Evolutionary conservation across 805 yeast species (phyloP).

Genomic region (Debaryomyces tyrocola): DNA sequence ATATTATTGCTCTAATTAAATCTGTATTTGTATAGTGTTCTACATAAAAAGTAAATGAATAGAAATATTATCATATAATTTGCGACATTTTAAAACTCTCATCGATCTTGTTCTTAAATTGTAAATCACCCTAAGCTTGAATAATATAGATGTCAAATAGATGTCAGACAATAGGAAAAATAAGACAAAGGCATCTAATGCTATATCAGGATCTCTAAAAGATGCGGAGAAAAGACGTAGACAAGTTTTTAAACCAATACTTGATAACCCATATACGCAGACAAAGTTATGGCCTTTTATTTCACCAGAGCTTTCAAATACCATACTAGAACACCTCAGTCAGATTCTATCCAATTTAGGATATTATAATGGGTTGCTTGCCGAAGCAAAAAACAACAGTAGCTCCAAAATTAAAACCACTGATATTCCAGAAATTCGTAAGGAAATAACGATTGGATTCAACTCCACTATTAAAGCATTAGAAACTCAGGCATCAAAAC

Average conservation of each 20-base stretch:
- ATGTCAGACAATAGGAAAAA: neutral
- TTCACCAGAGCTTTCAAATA: slow-evolving; percentile 35
- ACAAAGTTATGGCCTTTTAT: slow-evolving; percentile 42
- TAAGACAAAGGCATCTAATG: slow-evolving; percentile 5
- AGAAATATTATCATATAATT: neutral
- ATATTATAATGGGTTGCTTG: slow-evolving; percentile 18
- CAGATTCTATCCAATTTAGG: slow-evolving; percentile 33
- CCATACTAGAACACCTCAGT: slow-evolving; percentile 37
- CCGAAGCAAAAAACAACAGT: slow-evolving; percentile 6
- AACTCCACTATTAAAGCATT: slow-evolving; percentile 52
- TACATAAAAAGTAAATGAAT: neutral
- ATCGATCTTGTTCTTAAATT: too few species aligned
- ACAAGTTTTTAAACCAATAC: slow-evolving; percentile 62
- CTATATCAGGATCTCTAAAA: slow-evolving; percentile 40
- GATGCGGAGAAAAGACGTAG: slow-evolving; percentile 49
- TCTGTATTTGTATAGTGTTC: neutral
- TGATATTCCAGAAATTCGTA: slow-evolving; percentile 21
- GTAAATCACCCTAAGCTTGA: too few species aligned
- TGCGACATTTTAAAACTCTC: neutral
- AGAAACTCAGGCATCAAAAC: slow-evolving; percentile 40
- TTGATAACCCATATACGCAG: slow-evolving; percentile 62
- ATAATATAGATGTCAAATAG: neutral
- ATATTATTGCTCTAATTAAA: neutral
- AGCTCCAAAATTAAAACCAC: slow-evolving; percentile 10
- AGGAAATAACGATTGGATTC: slow-evolving; percentile 46